These are phyloP conservation scores for Exidia glandulosa DNA, from an alignment of 768 basidiomycete genomes.

Conservation along the genomic window DNA sequence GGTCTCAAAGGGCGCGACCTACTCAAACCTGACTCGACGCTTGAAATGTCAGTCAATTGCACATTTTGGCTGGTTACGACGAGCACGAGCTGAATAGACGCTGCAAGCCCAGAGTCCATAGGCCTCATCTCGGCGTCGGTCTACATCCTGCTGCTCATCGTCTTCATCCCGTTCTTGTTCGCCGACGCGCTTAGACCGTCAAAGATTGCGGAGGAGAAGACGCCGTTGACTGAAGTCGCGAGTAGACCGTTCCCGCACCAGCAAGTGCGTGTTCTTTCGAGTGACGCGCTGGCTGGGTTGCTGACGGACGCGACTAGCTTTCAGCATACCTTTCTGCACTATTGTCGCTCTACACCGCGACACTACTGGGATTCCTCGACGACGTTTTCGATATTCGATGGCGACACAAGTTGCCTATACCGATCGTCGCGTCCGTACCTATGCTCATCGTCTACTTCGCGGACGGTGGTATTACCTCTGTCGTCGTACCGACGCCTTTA, in stretches of 20 bases:
- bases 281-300: neutral
- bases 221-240: constrained; percentile 33
- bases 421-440: constrained; percentile 90
- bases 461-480: constrained; percentile 83
- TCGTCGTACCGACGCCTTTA: constrained; percentile 82
- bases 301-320: constrained; percentile 35
- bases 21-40: constrained; percentile 59
- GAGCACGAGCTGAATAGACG: neutral
- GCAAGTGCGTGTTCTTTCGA: constrained; percentile 24
- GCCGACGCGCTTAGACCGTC: constrained; percentile 31
- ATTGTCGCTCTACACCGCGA: constrained; percentile 85
- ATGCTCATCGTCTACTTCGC: constrained; percentile 95
- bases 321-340: constrained; percentile 88
- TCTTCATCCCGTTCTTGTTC: constrained; percentile 95
- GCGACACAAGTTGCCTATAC: constrained; percentile 96
- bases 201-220: constrained; percentile 32
- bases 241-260: constrained; percentile 67
- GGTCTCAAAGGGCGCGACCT: constrained; percentile 80
- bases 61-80: neutral
- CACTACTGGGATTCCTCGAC: constrained; percentile 89
- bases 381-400: constrained; percentile 98
- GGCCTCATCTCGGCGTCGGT: constrained; percentile 85
- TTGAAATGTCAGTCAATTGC: constrained; percentile 57
- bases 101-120: constrained; percentile 76
- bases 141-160: constrained; percentile 75